Percentiles rank a stretch among this genome's conserved stretches.
Conservation (phyloP, 164 flowering plant species). For the Vitis amurensis region DNA sequence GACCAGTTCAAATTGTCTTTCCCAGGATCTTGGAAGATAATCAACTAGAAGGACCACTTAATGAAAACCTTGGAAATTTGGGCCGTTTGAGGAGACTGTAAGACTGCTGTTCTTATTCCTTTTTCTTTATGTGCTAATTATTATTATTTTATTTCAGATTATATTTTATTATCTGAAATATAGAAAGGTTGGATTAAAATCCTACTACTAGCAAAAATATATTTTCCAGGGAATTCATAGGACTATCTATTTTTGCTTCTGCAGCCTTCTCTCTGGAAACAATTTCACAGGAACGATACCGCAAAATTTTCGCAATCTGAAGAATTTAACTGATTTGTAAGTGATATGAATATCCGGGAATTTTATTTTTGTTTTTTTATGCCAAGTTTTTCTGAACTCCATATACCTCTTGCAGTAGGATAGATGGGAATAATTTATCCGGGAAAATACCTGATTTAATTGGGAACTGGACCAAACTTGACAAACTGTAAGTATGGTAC, state of each 20-base stretch:
- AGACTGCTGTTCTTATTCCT: conserved; percentile 10
- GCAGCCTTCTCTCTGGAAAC: conserved; percentile 59
- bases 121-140: background rate
- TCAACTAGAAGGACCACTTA: conserved; percentile 46
- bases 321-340: conserved; percentile 60
- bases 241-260: background rate
- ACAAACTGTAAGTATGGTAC: conserved; percentile 49
- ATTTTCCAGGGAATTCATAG: background rate
- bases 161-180: too few species aligned
- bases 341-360: conserved; percentile 12
- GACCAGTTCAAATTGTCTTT: conserved; percentile 2
- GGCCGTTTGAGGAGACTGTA: conserved; percentile 52
- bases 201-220: too few species aligned
- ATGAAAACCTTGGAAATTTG: conserved; percentile 51
- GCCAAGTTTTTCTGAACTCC: background rate
- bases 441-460: conserved; percentile 85
- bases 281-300: conserved; percentile 65
- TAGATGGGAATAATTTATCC: conserved; percentile 65
- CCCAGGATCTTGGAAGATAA: conserved; percentile 61
- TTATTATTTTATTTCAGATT: too few species aligned
- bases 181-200: too few species aligned
- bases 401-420: conserved; percentile 54
- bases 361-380: background rate
- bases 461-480: conserved; percentile 67
- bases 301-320: conserved; percentile 37